Evolutionary conservation across 2,329 filamentous ascomycete species (phyloP).

Genomic region (Metarhizium album): DNA sequence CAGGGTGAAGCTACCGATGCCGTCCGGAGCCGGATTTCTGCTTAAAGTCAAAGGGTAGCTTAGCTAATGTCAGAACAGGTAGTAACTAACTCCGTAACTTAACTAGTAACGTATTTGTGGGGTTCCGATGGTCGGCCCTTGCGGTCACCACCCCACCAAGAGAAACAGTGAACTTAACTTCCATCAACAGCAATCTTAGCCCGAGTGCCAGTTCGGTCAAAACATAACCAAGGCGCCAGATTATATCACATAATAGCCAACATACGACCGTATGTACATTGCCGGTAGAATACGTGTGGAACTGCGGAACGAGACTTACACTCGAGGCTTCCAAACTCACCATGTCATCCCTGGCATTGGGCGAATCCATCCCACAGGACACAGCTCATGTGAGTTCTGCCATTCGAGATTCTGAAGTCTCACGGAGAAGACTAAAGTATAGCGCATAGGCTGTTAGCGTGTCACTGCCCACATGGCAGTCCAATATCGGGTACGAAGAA

Average conservation of each 20-base stretch:
- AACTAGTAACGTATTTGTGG: too few species aligned
- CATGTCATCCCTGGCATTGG: conserved; percentile 44
- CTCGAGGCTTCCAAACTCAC: neutral
- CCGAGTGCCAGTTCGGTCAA: neutral
- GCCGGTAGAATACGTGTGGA: neutral
- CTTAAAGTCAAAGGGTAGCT: too few species aligned
- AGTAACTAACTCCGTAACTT: too few species aligned
- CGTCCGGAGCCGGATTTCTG: too few species aligned
- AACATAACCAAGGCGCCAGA: neutral
- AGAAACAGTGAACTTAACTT: neutral
- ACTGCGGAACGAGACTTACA: neutral
- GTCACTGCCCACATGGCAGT: conserved; percentile 83
- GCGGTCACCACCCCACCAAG: neutral
- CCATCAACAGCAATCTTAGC: neutral
- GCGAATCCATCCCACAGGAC: conserved; percentile 65
- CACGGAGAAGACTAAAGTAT: neutral
- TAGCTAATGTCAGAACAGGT: too few species aligned
- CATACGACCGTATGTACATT: neutral
- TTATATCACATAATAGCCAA: neutral
- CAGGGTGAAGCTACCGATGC: too few species aligned
- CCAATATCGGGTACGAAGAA: conserved; percentile 91
- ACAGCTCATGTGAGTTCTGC: conserved; percentile 59
- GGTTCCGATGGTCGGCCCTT: conserved; percentile 6
- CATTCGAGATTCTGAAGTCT: neutral
- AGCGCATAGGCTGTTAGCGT: conserved; percentile 75